Conservation (phyloP, 1,139 yeast species). For the Suhomyces coccinellae region DNA sequence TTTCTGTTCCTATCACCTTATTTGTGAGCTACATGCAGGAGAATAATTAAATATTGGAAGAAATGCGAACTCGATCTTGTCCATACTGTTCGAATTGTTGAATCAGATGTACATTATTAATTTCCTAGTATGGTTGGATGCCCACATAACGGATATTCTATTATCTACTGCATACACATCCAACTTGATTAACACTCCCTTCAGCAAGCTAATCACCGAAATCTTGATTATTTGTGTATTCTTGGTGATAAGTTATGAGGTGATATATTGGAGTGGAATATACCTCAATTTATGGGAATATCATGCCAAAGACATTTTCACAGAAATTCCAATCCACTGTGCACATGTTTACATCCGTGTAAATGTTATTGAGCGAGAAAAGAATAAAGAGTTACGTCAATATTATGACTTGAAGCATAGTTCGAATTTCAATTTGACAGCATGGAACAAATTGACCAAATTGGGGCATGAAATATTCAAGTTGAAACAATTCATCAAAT, state of each 20-base stretch:
- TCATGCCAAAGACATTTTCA: conserved; percentile 66
- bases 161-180: conserved; percentile 27
- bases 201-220: conserved; percentile 44
- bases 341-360: conserved; percentile 66
- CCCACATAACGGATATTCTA: conserved; percentile 12
- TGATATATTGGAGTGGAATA: conserved; percentile 51
- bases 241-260: conserved; percentile 42
- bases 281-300: conserved; percentile 52
- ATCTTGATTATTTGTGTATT: conserved; percentile 37
- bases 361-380: conserved; percentile 34
- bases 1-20: too few relatives aligned
- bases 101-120: conserved; percentile 7
- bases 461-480: conserved; percentile 24
- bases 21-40: too few relatives aligned
- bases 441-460: conserved; percentile 20
- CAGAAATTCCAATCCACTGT: conserved; percentile 73
- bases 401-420: conserved; percentile 32
- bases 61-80: too few relatives aligned
- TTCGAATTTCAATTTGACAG: conserved; percentile 26
- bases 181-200: conserved; percentile 29
- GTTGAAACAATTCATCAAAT: conserved; percentile 45
- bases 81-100: neutral
- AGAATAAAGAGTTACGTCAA: conserved; percentile 21
- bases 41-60: too few relatives aligned
- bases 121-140: conserved; percentile 2